Evolutionary conservation across 225 moss, liverwort and hornwort species (phyloP).

Genomic region (Antitrichia curtipendula): DNA sequence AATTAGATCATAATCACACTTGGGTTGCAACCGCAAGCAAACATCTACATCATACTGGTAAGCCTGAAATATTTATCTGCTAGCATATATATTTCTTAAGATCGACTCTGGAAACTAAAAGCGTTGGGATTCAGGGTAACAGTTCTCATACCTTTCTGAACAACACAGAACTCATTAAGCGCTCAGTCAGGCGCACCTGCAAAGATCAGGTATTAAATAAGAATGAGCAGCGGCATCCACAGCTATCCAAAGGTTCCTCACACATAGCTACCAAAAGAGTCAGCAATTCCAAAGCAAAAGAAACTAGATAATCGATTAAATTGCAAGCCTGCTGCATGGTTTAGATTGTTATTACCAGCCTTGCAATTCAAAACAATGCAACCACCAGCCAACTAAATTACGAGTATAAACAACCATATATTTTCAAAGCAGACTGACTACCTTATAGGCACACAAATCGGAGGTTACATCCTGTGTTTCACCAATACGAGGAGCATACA

Average conservation of each 20-base stretch:
- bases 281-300: background rate
- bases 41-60: background rate
- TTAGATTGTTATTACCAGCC: background rate
- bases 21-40: background rate
- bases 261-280: background rate
- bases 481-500: slow-evolving; percentile 84
- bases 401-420: background rate
- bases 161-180: slow-evolving; percentile 95
- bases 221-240: background rate
- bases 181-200: slow-evolving; percentile 92
- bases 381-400: background rate
- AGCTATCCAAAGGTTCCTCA: background rate
- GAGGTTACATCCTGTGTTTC: slow-evolving; percentile 96
- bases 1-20: background rate
- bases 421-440: background rate
- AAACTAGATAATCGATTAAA: background rate
- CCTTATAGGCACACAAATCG: slow-evolving; percentile 92
- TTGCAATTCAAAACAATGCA: background rate
- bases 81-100: background rate
- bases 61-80: background rate
- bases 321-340: background rate
- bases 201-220: background rate
- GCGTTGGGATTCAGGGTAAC: background rate
- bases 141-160: slow-evolving; percentile 69
- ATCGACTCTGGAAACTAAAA: background rate